Conservation (phyloP, 1,139 yeast species). For the Tardiomyces digboiensis region DNA sequence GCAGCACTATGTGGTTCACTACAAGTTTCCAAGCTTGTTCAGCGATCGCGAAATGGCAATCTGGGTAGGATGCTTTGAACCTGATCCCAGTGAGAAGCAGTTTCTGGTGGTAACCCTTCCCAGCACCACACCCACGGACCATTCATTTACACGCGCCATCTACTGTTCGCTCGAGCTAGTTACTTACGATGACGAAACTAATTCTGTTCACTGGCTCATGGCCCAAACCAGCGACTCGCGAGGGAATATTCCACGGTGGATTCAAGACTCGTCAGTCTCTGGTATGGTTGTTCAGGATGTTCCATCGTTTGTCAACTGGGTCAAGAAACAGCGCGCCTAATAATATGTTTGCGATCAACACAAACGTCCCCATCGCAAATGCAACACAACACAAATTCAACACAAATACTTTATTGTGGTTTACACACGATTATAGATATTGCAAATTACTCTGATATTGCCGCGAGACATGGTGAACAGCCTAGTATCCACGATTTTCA, state of each 20-base stretch:
- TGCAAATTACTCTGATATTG: no score
- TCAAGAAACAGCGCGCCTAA: slow-evolving; percentile 4
- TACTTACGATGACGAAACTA: slow-evolving; percentile 26
- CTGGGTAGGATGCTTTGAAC: slow-evolving; percentile 39
- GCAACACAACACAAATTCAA: no score
- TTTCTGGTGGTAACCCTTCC: slow-evolving; percentile 48
- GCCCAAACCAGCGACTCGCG: slow-evolving; percentile 56
- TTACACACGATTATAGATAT: no score
- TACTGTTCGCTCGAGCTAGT: slow-evolving; percentile 56
- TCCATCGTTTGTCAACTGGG: slow-evolving; percentile 50
- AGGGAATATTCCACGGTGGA: slow-evolving; percentile 56
- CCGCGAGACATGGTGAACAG: no score
- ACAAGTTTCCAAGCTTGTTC: slow-evolving; percentile 43
- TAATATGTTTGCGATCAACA: no score
- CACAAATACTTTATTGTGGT: no score
- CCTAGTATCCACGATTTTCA: no score
- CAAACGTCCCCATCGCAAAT: no score
- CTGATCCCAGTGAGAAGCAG: slow-evolving; percentile 23
- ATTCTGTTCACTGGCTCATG: slow-evolving; percentile 52
- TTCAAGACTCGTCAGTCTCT: slow-evolving; percentile 47
- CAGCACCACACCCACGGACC: slow-evolving; percentile 18
- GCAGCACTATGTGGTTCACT: slow-evolving; percentile 27
- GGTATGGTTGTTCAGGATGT: slow-evolving; percentile 59
- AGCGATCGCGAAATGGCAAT: slow-evolving; percentile 47
- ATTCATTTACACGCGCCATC: slow-evolving; percentile 19